phyloP scores from a whole-genome alignment of 2,329 filamentous ascomycete species.

The Cryphonectria radicalis region DNA sequence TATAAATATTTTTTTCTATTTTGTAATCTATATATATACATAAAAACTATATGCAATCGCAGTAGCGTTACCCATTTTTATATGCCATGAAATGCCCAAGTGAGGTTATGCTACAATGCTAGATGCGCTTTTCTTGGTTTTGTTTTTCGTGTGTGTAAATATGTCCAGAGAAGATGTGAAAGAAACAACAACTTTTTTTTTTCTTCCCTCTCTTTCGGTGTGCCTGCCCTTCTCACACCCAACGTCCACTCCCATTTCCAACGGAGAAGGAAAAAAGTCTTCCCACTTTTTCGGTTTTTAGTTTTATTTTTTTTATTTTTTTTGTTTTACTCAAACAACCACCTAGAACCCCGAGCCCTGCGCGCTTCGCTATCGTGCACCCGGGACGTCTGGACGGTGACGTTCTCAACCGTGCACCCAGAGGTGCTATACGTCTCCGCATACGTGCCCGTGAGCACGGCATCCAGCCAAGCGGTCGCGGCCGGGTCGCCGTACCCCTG shows the following conservation, averaged over 20 bases:
- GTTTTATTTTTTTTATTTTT: too few species aligned
- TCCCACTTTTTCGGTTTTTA: too few species aligned
- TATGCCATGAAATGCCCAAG: not conserved
- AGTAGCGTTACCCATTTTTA: not conserved
- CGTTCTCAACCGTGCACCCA: constrained; percentile 31
- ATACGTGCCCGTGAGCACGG: constrained; percentile 29
- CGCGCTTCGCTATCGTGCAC: not conserved
- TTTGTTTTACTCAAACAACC: not conserved
- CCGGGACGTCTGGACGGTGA: constrained; percentile 16
- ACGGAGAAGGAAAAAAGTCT: too few species aligned
- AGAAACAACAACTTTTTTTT: too few species aligned
- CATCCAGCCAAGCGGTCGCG: constrained; percentile 34
- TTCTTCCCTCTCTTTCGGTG: not conserved
- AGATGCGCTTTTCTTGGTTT: not conserved
- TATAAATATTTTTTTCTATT: not conserved
- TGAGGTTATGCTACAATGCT: not conserved
- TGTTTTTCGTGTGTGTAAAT: not conserved
- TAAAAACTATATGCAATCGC: not conserved
- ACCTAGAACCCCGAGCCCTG: not conserved
- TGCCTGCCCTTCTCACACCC: not conserved
- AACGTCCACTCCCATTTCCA: not conserved
- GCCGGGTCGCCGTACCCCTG: constrained; percentile 32
- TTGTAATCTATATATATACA: not conserved
- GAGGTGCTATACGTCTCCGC: constrained; percentile 14
- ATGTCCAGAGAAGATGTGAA: not conserved